Evolutionary conservation across 2,329 filamentous ascomycete genomes (phyloP), one percentile per base, ranked within the genome.

Genomic region (Amauroascus niger): DNA sequence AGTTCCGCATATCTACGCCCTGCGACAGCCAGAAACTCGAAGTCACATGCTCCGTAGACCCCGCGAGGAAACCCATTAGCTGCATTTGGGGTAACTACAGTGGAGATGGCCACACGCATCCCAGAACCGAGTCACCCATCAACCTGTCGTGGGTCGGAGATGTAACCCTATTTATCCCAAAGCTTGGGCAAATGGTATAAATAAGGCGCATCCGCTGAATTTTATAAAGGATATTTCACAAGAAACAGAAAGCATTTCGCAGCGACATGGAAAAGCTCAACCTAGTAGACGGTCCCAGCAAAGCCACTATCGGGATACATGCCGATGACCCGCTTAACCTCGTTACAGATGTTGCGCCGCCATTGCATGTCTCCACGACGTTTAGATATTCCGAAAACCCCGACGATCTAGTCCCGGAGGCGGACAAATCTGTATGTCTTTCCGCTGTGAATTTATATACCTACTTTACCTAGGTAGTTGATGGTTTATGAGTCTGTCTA

Each of bases 301-400:
- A 40, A 16, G 79, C 87, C 6, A 88, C 88, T 5, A 78, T 80
- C 53, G 80, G 86, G n/a, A 75, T 95, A 58, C 89, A 95, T 67
- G 87, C 86, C 58, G 89, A 95, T 64, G 84, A 94, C 71, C 76
- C 76, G 62, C 78, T 93, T 63, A 87, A 88, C 69, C 71, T 76
- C 32, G 80, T 86, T 61, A 77, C 82, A 49, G 88, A 93, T 65
- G 85, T 97, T 53, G 89, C 91, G 11, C 91, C 93, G 55, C 82
- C 91, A 3, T 77, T 97, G 65, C 91, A 97, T 68, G 82, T 94
- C 59, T 89, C 88, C 57, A 96, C 91, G 11, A 97, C 88, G 14
- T 97, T 88, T 71, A 83, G 88, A 61, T 97, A 96, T 69, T 75
- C 77, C 26, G 71, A 75, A 51, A 78, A 95, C 65, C 87, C 88